Percentiles rank a stretch among this genome's conserved stretches.
These are phyloP conservation scores for Rosa chinensis DNA, from an alignment of 306 rosid genomes.

Conservation along the genomic window DNA sequence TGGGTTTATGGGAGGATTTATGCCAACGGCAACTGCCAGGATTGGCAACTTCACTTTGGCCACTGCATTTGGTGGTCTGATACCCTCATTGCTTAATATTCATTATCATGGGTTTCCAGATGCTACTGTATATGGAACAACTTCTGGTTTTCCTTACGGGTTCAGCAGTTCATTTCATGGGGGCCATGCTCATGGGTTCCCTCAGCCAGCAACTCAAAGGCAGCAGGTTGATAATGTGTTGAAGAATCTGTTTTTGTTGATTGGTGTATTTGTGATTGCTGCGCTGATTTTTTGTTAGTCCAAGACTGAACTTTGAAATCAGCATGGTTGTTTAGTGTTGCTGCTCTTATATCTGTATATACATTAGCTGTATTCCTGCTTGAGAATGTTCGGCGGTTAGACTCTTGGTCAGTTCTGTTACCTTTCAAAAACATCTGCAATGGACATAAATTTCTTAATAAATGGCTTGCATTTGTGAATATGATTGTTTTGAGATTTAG, in stretches of 20 bases:
- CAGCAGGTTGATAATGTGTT: constrained; percentile 68
- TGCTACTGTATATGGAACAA: constrained; percentile 87
- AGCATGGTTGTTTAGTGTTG: constrained; percentile 8
- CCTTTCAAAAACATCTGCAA: constrained; percentile 20
- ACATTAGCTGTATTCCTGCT: constrained; percentile 31
- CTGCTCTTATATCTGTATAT: constrained; percentile 41
- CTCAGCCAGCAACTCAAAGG: constrained; percentile 49
- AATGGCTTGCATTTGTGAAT: neutral
- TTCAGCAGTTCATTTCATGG: constrained; percentile 68
- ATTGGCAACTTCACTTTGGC: constrained; percentile 82
- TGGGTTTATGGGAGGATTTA: constrained; percentile 87
- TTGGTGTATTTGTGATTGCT: constrained; percentile 66
- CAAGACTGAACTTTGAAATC: neutral
- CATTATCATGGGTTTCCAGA: constrained; percentile 82
- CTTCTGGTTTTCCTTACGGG: constrained; percentile 72
- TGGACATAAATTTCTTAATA: constrained; percentile 21
- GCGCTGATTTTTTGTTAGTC: constrained; percentile 67
- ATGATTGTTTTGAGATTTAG: neutral
- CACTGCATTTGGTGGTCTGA: constrained; percentile 76
- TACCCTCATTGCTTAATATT: constrained; percentile 74
- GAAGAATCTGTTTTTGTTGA: constrained; percentile 75
- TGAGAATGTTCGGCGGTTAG: constrained; percentile 20
- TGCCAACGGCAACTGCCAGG: constrained; percentile 75
- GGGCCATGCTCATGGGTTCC: constrained; percentile 51
- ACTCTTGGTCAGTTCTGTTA: constrained; percentile 20